Conservation (phyloP, 257 asterid genomes). For the Jasminum sambac region DNA sequence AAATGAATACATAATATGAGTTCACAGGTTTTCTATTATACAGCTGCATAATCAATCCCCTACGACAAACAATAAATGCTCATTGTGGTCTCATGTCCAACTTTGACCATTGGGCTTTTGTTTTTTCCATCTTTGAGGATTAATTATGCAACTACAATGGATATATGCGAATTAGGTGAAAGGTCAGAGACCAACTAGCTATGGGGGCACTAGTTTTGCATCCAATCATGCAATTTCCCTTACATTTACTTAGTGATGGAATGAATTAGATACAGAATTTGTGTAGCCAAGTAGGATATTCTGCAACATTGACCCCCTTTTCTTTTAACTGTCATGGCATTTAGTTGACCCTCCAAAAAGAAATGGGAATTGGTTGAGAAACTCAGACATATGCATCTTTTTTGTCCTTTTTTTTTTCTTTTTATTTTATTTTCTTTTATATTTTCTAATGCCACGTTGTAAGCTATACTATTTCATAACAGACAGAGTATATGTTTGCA, state of each 20-base stretch:
- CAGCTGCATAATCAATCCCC: background rate
- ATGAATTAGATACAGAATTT: background rate
- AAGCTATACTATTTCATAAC: too few species aligned
- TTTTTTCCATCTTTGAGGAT: background rate
- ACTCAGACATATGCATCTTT: background rate
- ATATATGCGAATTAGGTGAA: too few species aligned
- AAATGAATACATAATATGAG: background rate
- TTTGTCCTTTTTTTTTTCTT: too few species aligned
- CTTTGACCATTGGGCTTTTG: background rate
- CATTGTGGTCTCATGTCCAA: background rate
- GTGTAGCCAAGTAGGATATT: too few species aligned
- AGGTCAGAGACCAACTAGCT: background rate
- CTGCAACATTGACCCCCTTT: too few species aligned
- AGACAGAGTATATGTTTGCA: too few species aligned
- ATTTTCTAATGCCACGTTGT: too few species aligned
- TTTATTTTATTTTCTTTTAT: too few species aligned
- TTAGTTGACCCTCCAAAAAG: too few species aligned
- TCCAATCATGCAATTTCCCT: background rate
- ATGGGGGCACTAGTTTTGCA: background rate
- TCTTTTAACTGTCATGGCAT: too few species aligned
- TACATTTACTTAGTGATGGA: background rate
- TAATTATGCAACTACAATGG: constrained; percentile 1
- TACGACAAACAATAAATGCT: background rate
- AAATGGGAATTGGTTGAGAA: too few species aligned
- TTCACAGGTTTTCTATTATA: background rate